Conservation (phyloP, 805 yeast species). For the Yamadazyma ubonensis region DNA sequence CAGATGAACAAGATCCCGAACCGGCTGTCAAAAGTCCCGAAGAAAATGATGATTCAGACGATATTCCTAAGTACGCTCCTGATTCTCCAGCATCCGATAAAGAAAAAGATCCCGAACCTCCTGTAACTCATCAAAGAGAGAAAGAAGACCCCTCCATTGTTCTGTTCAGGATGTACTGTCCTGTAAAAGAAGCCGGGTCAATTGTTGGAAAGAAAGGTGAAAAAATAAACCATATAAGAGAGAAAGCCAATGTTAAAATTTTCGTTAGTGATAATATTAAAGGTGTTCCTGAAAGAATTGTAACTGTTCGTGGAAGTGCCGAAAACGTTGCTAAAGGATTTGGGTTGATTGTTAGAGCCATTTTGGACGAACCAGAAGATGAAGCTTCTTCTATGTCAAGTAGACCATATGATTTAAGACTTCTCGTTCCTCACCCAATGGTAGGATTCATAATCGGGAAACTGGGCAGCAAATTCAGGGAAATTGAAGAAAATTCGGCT, state of each 20-base stretch:
- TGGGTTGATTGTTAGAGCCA: conserved; percentile 66
- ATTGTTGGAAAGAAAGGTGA: conserved; percentile 85
- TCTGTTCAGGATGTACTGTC: conserved; percentile 70
- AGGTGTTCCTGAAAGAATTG: conserved; percentile 71
- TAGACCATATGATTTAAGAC: conserved; percentile 52
- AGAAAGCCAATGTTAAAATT: conserved; percentile 60
- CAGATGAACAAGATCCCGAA: conserved; percentile 2
- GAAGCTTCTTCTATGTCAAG: conserved; percentile 58
- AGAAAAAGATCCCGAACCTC: conserved; percentile 1
- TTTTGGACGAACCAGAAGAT: conserved; percentile 65
- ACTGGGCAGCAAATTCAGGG: conserved; percentile 69
- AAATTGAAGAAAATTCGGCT: conserved; percentile 79
- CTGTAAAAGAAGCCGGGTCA: conserved; percentile 70
- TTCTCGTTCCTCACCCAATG: conserved; percentile 73
- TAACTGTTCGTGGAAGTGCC: conserved; percentile 70
- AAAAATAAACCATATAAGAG: conserved; percentile 61
- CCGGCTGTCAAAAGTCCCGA: not conserved
- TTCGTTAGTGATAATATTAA: conserved; percentile 71
- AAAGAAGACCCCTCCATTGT: conserved; percentile 61
- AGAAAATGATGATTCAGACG: not conserved
- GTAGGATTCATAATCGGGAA: conserved; percentile 83
- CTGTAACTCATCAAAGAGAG: conserved; percentile 16
- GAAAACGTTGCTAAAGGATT: conserved; percentile 81
- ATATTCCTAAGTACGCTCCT: too few relatives aligned
- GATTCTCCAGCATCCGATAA: conserved; percentile 18